Evolutionary conservation across 1,139 yeast species (phyloP).

Genomic region (Zygoascus sp.): DNA sequence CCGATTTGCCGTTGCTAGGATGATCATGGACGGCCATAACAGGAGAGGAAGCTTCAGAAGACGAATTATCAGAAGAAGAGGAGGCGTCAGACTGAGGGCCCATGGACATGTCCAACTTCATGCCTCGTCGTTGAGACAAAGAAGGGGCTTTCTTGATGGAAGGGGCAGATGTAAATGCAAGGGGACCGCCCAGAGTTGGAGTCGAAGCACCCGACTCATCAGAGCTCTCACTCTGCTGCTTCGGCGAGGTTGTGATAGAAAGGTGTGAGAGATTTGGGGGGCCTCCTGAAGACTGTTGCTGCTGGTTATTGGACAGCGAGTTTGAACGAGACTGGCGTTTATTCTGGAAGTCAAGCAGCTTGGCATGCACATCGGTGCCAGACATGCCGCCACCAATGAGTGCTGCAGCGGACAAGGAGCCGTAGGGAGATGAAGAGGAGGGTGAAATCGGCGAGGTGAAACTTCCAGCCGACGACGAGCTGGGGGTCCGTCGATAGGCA

Average conservation of each 20-base stretch:
- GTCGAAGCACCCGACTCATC: constrained; percentile 5
- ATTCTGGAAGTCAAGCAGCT: constrained; percentile 28
- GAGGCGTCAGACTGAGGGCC: background rate
- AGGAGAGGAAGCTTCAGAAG: background rate
- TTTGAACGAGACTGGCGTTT: constrained; percentile 27
- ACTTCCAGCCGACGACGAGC: constrained; percentile 1
- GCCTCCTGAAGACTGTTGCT: background rate
- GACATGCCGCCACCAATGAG: constrained; percentile 13
- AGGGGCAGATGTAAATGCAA: constrained; percentile 14
- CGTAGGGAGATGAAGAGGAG: constrained; percentile 4
- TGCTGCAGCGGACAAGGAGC: constrained; percentile 9
- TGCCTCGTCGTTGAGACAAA: constrained; percentile 34
- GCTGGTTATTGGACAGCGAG: constrained; percentile 14
- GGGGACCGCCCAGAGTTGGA: constrained; percentile 10
- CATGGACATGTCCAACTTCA: constrained; percentile 18
- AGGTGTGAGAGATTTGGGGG: background rate
- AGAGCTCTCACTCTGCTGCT: background rate
- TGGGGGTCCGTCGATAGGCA: constrained; percentile 1
- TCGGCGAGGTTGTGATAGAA: background rate
- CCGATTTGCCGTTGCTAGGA: background rate
- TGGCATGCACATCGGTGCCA: constrained; percentile 16
- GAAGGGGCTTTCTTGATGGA: constrained; percentile 25
- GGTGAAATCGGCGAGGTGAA: constrained; percentile 5
- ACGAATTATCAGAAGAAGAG: background rate
- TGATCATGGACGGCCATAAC: background rate